Percentiles rank a stretch among this genome's conserved stretches.
phyloP scores from a whole-genome alignment of 2,329 filamentous ascomycete species.

The Cadophora sp. region DNA sequence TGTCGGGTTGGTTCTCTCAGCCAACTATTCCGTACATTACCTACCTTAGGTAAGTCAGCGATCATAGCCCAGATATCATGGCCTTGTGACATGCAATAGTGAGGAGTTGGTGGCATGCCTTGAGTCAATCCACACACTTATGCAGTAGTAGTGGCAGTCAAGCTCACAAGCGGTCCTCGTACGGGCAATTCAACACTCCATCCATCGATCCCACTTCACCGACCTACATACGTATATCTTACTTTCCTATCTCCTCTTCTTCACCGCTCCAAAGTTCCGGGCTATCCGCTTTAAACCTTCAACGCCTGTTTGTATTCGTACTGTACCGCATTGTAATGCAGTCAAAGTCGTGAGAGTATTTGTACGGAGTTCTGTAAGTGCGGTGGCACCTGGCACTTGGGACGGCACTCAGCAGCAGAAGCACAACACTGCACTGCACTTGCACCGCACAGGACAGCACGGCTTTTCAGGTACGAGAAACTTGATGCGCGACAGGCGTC shows the following conservation, averaged over 20 bases:
- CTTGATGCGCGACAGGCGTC: slow-evolving; percentile 26
- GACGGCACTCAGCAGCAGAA: slow-evolving; percentile 10
- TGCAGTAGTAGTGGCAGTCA: not conserved
- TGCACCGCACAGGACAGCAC: not conserved
- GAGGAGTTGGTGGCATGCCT: not conserved
- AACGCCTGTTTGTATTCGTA: not conserved
- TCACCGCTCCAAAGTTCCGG: slow-evolving; percentile 19
- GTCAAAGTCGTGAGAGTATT: not conserved
- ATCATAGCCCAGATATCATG: slow-evolving; percentile 8
- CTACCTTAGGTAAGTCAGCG: not conserved
- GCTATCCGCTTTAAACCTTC: not conserved
- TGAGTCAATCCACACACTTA: slow-evolving; percentile 1
- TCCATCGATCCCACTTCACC: slow-evolving; percentile 5
- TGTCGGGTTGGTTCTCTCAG: not conserved
- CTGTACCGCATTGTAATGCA: no score
- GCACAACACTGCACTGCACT: not conserved
- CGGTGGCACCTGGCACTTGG: slow-evolving; percentile 3
- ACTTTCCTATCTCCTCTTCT: not conserved
- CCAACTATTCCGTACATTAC: not conserved
- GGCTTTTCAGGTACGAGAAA: slow-evolving; percentile 29
- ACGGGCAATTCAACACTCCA: not conserved
- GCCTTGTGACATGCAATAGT: not conserved
- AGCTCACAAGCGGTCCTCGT: not conserved
- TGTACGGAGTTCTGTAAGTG: no score
- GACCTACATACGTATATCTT: not conserved